These are phyloP conservation scores for Groenewaldozyma tartarivorans DNA, from an alignment of 805 yeast genomes.

Conservation along the genomic window DNA sequence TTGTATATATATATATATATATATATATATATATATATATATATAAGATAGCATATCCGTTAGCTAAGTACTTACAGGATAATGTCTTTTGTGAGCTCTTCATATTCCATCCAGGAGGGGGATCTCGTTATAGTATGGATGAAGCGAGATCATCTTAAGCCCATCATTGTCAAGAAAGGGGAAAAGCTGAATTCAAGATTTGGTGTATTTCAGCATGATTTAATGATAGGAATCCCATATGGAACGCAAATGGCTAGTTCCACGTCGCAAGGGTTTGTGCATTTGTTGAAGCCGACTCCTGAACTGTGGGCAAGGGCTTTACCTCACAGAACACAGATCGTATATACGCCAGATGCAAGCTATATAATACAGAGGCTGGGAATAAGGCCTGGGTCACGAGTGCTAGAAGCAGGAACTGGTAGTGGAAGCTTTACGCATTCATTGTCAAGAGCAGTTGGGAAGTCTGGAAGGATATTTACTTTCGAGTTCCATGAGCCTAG, in stretches of 20 bases:
- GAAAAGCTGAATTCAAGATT: conserved; percentile 71
- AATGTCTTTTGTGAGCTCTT: conserved; percentile 44
- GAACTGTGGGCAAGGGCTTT: conserved; percentile 94
- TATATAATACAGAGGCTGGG: conserved; percentile 77
- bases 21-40: too few species aligned
- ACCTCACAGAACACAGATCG: conserved; percentile 97
- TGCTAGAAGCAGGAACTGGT: conserved; percentile 97
- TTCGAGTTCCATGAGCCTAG: conserved; percentile 89
- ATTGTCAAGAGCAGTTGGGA: conserved; percentile 66
- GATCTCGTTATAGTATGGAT: conserved; percentile 83
- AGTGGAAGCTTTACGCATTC: conserved; percentile 94
- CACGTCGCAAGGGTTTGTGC: conserved; percentile 71
- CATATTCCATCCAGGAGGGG: conserved; percentile 68
- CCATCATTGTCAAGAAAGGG: conserved; percentile 48
- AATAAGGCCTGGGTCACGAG: conserved; percentile 63
- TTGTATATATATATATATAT: too few species aligned
- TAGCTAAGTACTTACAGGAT: too few species aligned
- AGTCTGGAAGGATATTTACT: conserved; percentile 58
- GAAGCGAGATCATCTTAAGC: conserved; percentile 70
- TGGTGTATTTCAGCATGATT: conserved; percentile 78
- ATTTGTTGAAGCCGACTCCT: conserved; percentile 82
- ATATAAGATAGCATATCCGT: too few species aligned
- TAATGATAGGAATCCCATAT: conserved; percentile 70
- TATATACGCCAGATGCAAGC: conserved; percentile 90
- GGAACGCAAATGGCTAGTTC: conserved; percentile 74